phyloP scores from a whole-genome alignment of 495 filamentous ascomycete species.

The Tuber aestivum region DNA sequence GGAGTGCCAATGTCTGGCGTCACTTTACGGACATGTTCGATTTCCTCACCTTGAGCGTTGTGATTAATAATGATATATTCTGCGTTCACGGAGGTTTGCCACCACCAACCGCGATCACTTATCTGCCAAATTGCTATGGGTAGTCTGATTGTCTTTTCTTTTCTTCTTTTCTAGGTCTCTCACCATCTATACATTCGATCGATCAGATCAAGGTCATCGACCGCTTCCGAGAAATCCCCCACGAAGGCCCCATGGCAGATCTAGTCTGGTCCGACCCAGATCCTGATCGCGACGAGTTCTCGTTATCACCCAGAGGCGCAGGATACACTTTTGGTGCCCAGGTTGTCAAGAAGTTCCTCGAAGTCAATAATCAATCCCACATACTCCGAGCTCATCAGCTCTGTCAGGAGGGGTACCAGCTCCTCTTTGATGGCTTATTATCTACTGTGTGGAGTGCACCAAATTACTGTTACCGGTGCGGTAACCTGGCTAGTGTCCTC shows the following conservation, averaged over 20 bases:
- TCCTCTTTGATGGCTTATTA: constrained; percentile 86
- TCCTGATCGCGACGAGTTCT: constrained; percentile 92
- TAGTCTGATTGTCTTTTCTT: constrained; percentile 9
- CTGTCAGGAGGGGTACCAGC: constrained; percentile 94
- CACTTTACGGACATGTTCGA: constrained; percentile 99
- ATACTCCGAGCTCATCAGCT: constrained; percentile 95
- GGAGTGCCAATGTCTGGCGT: constrained; percentile 97
- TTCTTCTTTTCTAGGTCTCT: constrained; percentile 55
- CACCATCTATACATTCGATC: constrained; percentile 93
- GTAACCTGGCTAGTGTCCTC: constrained; percentile 92
- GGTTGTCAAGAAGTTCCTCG: constrained; percentile 94
- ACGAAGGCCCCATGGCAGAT: constrained; percentile 99
- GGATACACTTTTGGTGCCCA: constrained; percentile 97
- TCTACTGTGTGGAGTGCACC: constrained; percentile 97
- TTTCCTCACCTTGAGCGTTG: constrained; percentile 89
- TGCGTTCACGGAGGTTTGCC: constrained; percentile 80
- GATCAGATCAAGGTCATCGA: constrained; percentile 99
- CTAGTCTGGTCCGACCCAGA: constrained; percentile 97
- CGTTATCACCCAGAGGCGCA: constrained; percentile 82
- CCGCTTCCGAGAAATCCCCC: constrained; percentile 94
- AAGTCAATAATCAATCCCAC: constrained; percentile 93
- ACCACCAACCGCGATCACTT: background rate
- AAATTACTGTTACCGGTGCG: constrained; percentile 94
- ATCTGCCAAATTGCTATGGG: background rate
- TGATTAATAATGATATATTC: constrained; percentile 98